Evolutionary conservation across 257 asterid genomes (phyloP).

Genomic region (Solanum appendiculatum): DNA sequence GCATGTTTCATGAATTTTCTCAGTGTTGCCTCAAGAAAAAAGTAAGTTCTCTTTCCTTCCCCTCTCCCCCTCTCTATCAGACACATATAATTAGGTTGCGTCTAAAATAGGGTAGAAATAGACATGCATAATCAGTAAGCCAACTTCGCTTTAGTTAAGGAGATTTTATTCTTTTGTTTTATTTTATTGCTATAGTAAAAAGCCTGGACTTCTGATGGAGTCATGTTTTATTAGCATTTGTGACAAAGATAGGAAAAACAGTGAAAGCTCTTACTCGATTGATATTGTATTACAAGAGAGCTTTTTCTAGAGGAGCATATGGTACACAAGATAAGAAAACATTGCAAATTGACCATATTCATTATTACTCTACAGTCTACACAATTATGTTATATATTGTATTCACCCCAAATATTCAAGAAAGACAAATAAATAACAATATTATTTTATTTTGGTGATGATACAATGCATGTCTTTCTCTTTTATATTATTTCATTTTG

Average conservation of each 20-base stretch:
- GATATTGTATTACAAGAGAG: background rate
- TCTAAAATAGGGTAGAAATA: background rate
- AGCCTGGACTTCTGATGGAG: background rate
- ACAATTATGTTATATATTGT: background rate
- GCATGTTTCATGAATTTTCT: conserved; percentile 34
- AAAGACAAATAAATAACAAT: background rate
- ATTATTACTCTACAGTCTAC: background rate
- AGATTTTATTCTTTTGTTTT: background rate
- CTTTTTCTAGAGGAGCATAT: background rate
- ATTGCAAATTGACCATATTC: background rate
- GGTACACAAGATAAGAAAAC: background rate
- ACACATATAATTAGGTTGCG: background rate
- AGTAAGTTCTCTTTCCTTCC: conserved; percentile 41
- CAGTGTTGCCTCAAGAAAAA: conserved; percentile 94
- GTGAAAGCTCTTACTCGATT: background rate
- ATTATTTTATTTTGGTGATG: background rate
- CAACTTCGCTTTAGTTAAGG: background rate
- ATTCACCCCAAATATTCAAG: background rate
- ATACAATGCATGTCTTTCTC: background rate
- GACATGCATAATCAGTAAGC: background rate
- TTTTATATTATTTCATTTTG: background rate
- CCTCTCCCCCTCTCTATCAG: background rate
- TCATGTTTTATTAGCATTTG: background rate
- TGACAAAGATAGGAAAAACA: background rate
- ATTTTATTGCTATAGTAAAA: background rate